Percentiles rank a stretch among this genome's conserved stretches.
These are phyloP conservation scores for Lactifluus hygrophoroides DNA, from an alignment of 768 basidiomycete genomes.

Conservation along the genomic window DNA sequence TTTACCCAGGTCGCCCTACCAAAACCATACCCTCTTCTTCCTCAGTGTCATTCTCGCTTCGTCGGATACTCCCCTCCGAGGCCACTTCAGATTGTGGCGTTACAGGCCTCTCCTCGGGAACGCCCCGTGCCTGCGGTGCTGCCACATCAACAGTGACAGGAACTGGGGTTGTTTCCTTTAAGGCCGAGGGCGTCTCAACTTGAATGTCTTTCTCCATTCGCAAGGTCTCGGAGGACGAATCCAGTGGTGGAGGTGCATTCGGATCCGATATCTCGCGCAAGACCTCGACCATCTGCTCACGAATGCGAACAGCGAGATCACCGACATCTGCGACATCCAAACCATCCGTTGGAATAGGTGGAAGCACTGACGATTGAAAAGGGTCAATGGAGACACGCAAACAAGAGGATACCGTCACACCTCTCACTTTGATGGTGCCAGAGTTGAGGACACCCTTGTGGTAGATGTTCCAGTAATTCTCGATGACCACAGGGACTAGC, in stretches of 20 bases:
- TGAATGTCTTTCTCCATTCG: neutral
- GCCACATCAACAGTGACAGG: neutral
- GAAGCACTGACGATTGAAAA: slow-evolving; percentile 56
- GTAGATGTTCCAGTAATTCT: slow-evolving; percentile 91
- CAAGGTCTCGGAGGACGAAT: neutral
- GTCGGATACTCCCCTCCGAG: slow-evolving; percentile 27
- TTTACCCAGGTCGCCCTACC: slow-evolving; percentile 47
- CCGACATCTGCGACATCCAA: slow-evolving; percentile 63
- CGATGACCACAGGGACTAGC: slow-evolving; percentile 83
- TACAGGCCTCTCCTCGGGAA: slow-evolving; percentile 7
- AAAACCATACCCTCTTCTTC: slow-evolving; percentile 80
- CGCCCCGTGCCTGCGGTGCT: neutral
- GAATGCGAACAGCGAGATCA: slow-evolving; percentile 56
- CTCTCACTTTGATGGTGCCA: slow-evolving; percentile 74
- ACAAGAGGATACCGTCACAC: slow-evolving; percentile 35
- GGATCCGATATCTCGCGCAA: slow-evolving; percentile 70
- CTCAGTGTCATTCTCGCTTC: slow-evolving; percentile 69
- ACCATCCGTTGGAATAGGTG: slow-evolving; percentile 71
- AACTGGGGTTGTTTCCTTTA: slow-evolving; percentile 11
- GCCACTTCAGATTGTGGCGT: slow-evolving; percentile 26
- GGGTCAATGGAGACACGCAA: neutral
- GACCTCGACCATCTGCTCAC: slow-evolving; percentile 69
- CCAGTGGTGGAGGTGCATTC: slow-evolving; percentile 28
- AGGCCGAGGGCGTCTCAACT: neutral
- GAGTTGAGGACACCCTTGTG: slow-evolving; percentile 64